A percentile compares a stretch with the other conserved stretches of the same genome.
Conservation (phyloP, 805 yeast species). For the Cyberlindnera suaveolens region DNA sequence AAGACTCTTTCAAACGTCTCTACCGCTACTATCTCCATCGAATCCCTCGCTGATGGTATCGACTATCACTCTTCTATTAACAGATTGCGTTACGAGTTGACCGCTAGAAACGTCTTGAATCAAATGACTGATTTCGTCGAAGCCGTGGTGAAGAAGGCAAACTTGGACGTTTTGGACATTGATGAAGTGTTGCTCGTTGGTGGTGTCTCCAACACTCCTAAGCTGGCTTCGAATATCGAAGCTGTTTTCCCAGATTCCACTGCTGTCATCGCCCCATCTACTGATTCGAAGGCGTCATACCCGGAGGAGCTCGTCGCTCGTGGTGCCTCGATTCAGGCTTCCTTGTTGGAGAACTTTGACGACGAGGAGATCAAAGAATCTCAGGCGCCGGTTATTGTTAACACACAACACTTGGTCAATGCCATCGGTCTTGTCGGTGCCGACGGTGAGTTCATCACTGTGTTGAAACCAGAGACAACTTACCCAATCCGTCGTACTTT, state of each 20-base stretch:
- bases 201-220: slow-evolving; percentile 90
- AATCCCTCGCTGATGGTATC: slow-evolving; percentile 87
- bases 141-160: slow-evolving; percentile 71
- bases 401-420: slow-evolving; percentile 79
- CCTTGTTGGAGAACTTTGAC: slow-evolving; percentile 72
- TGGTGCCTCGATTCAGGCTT: slow-evolving; percentile 97
- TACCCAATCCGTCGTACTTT: slow-evolving; percentile 81
- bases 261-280: slow-evolving; percentile 66
- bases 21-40: slow-evolving; percentile 87
- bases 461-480: slow-evolving; percentile 79
- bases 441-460: slow-evolving; percentile 64
- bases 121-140: slow-evolving; percentile 76
- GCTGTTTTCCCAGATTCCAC: slow-evolving; percentile 78
- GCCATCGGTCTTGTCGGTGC: slow-evolving; percentile 81
- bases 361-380: slow-evolving; percentile 79
- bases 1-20: slow-evolving; percentile 89
- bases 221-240: slow-evolving; percentile 70
- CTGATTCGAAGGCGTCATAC: slow-evolving; percentile 70
- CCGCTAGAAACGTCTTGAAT: slow-evolving; percentile 70
- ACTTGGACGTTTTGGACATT: slow-evolving; percentile 75
- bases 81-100: slow-evolving; percentile 88
- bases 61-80: slow-evolving; percentile 92
- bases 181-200: slow-evolving; percentile 91
- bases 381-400: slow-evolving; percentile 73
- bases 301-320: slow-evolving; percentile 88